Base-by-base conservation (phyloP, 1,284 basidiomycete genomes). In the Ganoderma sinense region DNA sequence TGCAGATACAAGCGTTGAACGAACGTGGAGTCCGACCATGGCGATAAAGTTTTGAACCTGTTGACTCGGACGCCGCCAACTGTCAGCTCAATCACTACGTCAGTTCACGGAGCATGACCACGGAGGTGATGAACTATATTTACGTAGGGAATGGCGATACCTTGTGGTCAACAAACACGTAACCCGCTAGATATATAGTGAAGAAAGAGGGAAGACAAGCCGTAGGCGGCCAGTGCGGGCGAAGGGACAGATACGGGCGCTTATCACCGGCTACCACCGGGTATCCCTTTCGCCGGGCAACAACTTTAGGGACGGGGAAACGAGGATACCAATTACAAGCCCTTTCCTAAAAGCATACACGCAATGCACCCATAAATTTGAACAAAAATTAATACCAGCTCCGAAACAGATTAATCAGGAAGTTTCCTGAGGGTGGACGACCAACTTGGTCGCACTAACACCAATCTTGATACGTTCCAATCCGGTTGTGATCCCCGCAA, bases 361-460 rank as follows among this genome's bases (percentile, higher is more conserved):
- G n/a, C n/a, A n/a, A n/a, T n/a, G n/a, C n/a, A n/a, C n/a, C n/a
- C n/a, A n/a, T n/a, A n/a, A n/a, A n/a, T n/a, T n/a, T n/a, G n/a
- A n/a, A n/a, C n/a, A n/a, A n/a, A n/a, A n/a, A n/a, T n/a, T n/a
- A n/a, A n/a, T n/a, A n/a, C n/a, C n/a, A n/a, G n/a, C n/a, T n/a
- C 53, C 6, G 14, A 16, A 20, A 56, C 31, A 20, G 18, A 14
- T 23, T 48, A 8, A 20, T 56, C 55, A 56, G 29, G 29, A 7
- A 0, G 81, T 86, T 69, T 88, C 85, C 58, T 84, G 82, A 2
- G 88, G 87, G 62, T 77, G 82, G 2, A 71, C 84, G n/a, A 89
- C 80, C 11, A 90, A 76, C 73, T 89, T 89, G n/a, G 77, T 74
- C 2, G 82, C 86, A 36, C 84, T 87, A 13, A 89, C 80, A 1